Conservation (phyloP, 1,284 basidiomycete species). For the Ustilago sp. region DNA sequence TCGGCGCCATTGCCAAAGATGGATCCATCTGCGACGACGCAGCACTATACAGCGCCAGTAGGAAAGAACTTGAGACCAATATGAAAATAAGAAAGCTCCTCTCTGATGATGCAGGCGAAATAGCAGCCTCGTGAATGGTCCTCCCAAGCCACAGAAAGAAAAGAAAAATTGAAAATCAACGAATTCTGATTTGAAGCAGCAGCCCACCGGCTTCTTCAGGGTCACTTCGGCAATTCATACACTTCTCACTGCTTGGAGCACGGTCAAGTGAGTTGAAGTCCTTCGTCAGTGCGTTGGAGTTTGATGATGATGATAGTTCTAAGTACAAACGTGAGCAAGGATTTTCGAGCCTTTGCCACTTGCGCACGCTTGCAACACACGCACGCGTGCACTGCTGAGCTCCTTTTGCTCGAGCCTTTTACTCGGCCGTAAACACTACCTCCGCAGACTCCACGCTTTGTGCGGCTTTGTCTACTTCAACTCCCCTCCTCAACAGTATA, state of each 20-base stretch:
- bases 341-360: no score
- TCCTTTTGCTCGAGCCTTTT: no score
- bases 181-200: constrained; percentile 6
- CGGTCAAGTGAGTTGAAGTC: constrained; percentile 1
- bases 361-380: no score
- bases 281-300: no score
- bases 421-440: no score
- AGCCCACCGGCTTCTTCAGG: neutral
- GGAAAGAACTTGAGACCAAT: neutral
- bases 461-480: no score
- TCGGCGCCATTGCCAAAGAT: neutral
- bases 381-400: no score
- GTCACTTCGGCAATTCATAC: neutral
- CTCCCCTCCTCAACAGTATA: no score
- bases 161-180: constrained; percentile 14
- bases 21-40: neutral
- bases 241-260: neutral
- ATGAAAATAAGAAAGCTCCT: neutral
- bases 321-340: no score
- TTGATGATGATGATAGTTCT: no score
- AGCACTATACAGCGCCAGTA: neutral
- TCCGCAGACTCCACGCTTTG: no score
- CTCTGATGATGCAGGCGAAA: constrained; percentile 6
- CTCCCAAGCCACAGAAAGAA: neutral
- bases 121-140: neutral